Evolutionary conservation across 495 filamentous ascomycete species (phyloP), one percentile per base, ranked within the genome.

Genomic region (Aspergillus cavernicola): DNA sequence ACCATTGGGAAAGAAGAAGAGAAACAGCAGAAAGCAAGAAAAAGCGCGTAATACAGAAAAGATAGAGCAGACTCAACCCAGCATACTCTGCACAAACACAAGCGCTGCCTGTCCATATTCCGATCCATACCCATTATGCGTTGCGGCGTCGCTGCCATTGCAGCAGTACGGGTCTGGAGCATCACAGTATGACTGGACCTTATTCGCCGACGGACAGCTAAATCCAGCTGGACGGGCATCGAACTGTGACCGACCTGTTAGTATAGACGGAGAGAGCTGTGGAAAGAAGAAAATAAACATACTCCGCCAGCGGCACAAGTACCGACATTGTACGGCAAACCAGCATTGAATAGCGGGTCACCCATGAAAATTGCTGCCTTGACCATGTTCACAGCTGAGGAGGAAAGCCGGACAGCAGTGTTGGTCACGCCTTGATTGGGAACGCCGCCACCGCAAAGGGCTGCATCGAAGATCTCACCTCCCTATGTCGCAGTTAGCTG

Each of bases 341-440:
- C 82, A 2, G 49, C 60, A 6, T 67, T 63, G 66, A 79, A 75
- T 32, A 78, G 73, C 4, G 83, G 83, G 53, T 82, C 79, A 24
- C 82, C 83, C 80, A 83, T 81, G 59, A 83, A 79, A 60, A 85
- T 85, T 29, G 73, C 80, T 7, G 76, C 83, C 63, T 82, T 84
- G 55, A 82, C 71, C 67, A 73, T 76, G 29, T 65, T 71, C 6
- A 77, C 65, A 5, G 72, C 73, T 12, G 68, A 61, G 0, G 74
- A 70, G 6, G 75, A 67, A 31, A 81, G 66, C 7, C 64, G 71
- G 18, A 80, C 68, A 1, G 76, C 71, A 2, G 66, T 74, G 46
- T 76, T 77, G 20, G 67, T 67, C 24, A 77, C 58, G 2, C 78
- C 80, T 18, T 76, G 60, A 43, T 80, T 80, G 1, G 75, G 61